Base-by-base conservation (phyloP, 176 grass and related monocot genomes). In the Themeda triandra region DNA sequence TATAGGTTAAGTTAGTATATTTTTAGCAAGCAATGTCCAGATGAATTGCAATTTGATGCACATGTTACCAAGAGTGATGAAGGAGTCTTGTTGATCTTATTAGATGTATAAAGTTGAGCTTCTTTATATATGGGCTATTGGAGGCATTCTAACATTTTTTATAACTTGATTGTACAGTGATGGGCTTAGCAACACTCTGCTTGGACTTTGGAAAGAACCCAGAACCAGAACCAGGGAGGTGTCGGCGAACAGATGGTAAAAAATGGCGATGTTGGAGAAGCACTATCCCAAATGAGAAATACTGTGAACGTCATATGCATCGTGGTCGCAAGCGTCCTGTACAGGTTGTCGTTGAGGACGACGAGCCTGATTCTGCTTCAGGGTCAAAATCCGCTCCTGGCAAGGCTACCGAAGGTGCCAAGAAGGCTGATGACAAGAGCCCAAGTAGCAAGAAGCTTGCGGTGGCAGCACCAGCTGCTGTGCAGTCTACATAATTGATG, bases 181-280 rank as follows among this genome's bases (percentile, higher is more conserved):
- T 87, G 89, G 89, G 89, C 21, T 84, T 91, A 64, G 85, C 85
- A 45, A 91, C 89, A 56, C 70, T 91, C 28, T 91, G 89, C 71
- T 77, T 91, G 81, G 89, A 91, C 53, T 91, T 91, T 1, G 89
- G 89, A 13, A 87, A 91, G 85, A 87, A 68, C 70, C 85, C 85
- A 14, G 89, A 91, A 24, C 85, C 89, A 0, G 89, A 87, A 79
- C 89, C 89, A 76, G 85, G 89, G 42, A 84, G 89, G 70, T 91
- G 89, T 63, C 81, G 89, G 6, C 89, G 89, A 83, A 91, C 89
- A 17, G 89, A 91, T 71, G 89, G 89, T 27, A 91, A 91, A 28
- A 91, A 91, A 53, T 91, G 89, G 89, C 85, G 89, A 48, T 91
- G 89, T 76, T 91, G 89, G 89, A 84, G 89, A 75, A 91, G 37